Percentiles rank a stretch among this genome's conserved stretches.
Evolutionary conservation across 2,329 filamentous ascomycete species (phyloP).

Genomic region (Fusarium concolor): DNA sequence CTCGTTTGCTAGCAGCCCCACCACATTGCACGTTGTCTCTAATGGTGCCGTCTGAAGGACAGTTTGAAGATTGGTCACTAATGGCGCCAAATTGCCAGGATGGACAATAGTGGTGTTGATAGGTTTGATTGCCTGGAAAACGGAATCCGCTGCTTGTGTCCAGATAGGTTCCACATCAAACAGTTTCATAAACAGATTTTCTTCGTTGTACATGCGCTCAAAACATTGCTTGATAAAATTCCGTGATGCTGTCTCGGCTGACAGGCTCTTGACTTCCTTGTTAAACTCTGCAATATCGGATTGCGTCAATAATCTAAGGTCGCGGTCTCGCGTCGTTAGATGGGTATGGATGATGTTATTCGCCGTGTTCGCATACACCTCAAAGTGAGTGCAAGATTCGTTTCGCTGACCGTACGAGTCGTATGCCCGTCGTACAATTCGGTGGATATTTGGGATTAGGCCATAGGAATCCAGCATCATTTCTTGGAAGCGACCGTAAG

Average conservation of each 20-base stretch:
- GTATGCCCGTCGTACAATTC: conserved; percentile 63
- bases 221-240: conserved; percentile 71
- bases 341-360: conserved; percentile 67
- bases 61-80: conserved; percentile 63
- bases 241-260: conserved; percentile 65
- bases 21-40: conserved; percentile 64
- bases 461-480: conserved; percentile 68
- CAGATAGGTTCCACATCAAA: conserved; percentile 67
- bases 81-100: conserved; percentile 64
- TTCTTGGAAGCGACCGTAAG: conserved; percentile 70
- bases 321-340: conserved; percentile 63
- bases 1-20: conserved; percentile 69
- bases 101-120: conserved; percentile 65
- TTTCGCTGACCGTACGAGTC: conserved; percentile 62
- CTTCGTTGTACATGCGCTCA: conserved; percentile 67
- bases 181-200: conserved; percentile 64
- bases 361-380: conserved; percentile 66
- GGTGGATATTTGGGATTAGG: conserved; percentile 67
- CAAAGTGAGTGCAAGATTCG: conserved; percentile 56
- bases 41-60: conserved; percentile 61
- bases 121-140: conserved; percentile 62
- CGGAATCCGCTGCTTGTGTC: conserved; percentile 61
- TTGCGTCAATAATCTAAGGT: conserved; percentile 64
- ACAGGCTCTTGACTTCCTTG: conserved; percentile 61
- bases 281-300: conserved; percentile 66